Evolutionary conservation across 331 rosid genomes (phyloP), one percentile per base, ranked within the genome.

Genomic region (Saraca asoca): DNA sequence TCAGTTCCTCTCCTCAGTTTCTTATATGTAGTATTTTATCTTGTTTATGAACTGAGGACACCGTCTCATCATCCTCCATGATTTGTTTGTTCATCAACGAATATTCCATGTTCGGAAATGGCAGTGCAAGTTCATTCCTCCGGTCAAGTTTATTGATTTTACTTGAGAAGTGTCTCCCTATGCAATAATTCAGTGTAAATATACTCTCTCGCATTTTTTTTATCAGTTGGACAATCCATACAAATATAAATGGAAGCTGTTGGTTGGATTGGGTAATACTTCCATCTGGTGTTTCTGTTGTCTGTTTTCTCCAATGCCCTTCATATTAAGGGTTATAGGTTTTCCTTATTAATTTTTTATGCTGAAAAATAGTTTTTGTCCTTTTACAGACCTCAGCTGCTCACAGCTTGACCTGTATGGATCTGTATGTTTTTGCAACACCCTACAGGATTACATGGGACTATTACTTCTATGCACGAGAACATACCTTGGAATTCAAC

Each of bases 391-490:
- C 97, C 66, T 85, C 78, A 29, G 87, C 74, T 41, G 97, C 97
- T 13, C 96, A 86, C 83, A 91, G 97, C 78, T 88, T 96, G 96
- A 76, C 91, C 55, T 91, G 97, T 78, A 91, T 91, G 96, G 97
- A 91, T 76, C 82, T 91, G 7, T 91, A 88, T 80, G 96, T 91
- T 13, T 91, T 91, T 18, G 96, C 97, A 5, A 91, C 97, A 1
- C 97, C 97, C 0, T 91, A 91, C 76, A 85, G 91, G 78, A 72
- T 91, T 29, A 91, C 97, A 5, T 91, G 97, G 97, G 97, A 91
- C 73, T 91, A 91, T 82, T 88, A 86, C 82, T 91, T 91, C 77
- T 64, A 90, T 74, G 75, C 88, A 8, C 75, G 88, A 37, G 95
- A 91, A 43, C 97, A 88, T 78, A 85, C 95, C 0, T 81, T 91